Conservation (phyloP, 768 basidiomycete species). For the Tylopilus plumbeoviolaceoides region DNA sequence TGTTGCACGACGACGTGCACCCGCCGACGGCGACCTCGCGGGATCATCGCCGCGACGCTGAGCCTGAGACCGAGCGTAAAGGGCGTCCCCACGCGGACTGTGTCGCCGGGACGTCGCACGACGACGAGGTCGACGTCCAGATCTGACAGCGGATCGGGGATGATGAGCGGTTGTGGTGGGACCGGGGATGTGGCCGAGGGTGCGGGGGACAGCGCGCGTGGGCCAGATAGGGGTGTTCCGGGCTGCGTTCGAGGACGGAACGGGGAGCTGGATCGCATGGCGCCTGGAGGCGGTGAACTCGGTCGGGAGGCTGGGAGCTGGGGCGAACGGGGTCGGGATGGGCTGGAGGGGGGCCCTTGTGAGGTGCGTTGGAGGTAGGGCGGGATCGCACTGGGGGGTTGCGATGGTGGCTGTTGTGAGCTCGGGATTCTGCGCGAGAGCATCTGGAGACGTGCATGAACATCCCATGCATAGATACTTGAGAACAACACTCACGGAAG, state of each 20-base stretch:
- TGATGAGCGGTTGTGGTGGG: slow-evolving; percentile 17
- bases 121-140: slow-evolving; percentile 59
- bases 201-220: slow-evolving; percentile 33
- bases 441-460: background rate
- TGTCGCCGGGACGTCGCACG: slow-evolving; percentile 42
- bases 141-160: slow-evolving; percentile 30
- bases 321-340: too few relatives aligned
- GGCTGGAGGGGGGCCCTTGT: too few relatives aligned
- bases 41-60: slow-evolving; percentile 45
- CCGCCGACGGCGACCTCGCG: slow-evolving; percentile 35
- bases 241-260: slow-evolving; percentile 32
- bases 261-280: slow-evolving; percentile 44
- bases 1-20: slow-evolving; percentile 64
- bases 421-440: too few relatives aligned
- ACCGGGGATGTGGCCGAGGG: slow-evolving; percentile 19
- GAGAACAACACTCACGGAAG: too few relatives aligned
- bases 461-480: too few relatives aligned
- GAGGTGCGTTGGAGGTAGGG: too few relatives aligned
- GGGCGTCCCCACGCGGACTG: slow-evolving; percentile 49
- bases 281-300: slow-evolving; percentile 47
- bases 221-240: slow-evolving; percentile 22
- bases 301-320: slow-evolving; percentile 38
- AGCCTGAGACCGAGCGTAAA: slow-evolving; percentile 57
- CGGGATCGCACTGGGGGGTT: too few relatives aligned
- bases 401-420: too few relatives aligned